Conservation (phyloP, 768 basidiomycete species). For the Boletus vermiculosoides region DNA sequence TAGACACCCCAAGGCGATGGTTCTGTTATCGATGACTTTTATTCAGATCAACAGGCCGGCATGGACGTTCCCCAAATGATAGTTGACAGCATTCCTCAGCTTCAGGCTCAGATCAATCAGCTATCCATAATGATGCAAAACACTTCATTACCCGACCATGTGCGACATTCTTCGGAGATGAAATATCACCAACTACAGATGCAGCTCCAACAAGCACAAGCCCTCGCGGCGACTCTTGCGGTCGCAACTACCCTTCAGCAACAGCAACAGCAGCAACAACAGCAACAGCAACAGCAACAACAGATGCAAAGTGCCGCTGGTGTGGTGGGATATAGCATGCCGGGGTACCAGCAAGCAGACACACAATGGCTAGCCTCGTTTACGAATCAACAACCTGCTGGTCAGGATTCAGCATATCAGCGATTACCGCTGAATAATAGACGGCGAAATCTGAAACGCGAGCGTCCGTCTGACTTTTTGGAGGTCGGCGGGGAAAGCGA, state of each 20-base stretch:
- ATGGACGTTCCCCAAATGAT: conserved; percentile 72
- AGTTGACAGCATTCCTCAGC: conserved; percentile 71
- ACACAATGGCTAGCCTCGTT: conserved; percentile 48
- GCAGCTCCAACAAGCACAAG: conserved; percentile 77
- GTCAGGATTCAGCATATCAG: conserved; percentile 85
- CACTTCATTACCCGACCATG: conserved; percentile 64
- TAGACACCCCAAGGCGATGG: conserved; percentile 28
- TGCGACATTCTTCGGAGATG: conserved; percentile 78
- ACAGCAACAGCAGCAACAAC: conserved; percentile 55
- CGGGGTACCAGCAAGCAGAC: conserved; percentile 41
- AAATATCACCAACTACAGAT: conserved; percentile 80
- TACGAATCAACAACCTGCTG: conserved; percentile 61
- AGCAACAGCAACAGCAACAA: conserved; percentile 45
- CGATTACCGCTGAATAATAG: conserved; percentile 79
- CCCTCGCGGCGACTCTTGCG: conserved; percentile 63
- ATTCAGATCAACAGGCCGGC: conserved; percentile 68
- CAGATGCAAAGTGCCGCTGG: conserved; percentile 32
- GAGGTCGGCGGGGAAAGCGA: conserved; percentile 67
- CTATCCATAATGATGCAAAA: conserved; percentile 79
- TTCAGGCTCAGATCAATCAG: conserved; percentile 85
- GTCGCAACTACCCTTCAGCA: conserved; percentile 56
- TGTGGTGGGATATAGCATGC: conserved; percentile 42
- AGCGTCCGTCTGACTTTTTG: conserved; percentile 80
- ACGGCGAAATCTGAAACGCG: conserved; percentile 73
- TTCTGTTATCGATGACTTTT: conserved; percentile 60